These are phyloP conservation scores for Lachancea mirantina DNA, from an alignment of 805 yeast species.

Conservation along the genomic window DNA sequence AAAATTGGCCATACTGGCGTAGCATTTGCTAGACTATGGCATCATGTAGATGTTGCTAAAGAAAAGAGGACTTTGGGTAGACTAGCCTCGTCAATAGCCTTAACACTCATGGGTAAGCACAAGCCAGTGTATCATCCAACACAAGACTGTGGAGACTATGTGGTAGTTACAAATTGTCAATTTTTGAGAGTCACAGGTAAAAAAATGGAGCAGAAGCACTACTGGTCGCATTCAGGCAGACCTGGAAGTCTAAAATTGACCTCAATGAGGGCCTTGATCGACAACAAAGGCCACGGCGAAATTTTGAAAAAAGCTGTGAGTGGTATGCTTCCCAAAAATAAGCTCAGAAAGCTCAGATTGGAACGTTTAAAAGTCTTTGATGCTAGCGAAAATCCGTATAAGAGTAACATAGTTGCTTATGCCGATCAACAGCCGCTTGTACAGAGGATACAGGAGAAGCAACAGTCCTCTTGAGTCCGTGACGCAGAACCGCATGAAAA, in stretches of 20 bases:
- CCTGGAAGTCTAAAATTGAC: slow-evolving; percentile 85
- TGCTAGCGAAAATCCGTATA: slow-evolving; percentile 83
- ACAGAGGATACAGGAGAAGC: slow-evolving; percentile 33
- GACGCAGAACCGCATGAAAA: too few relatives aligned
- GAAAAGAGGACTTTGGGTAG: slow-evolving; percentile 88
- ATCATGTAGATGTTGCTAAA: slow-evolving; percentile 82
- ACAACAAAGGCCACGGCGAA: slow-evolving; percentile 83
- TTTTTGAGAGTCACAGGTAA: slow-evolving; percentile 78
- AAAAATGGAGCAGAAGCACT: slow-evolving; percentile 70
- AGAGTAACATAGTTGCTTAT: slow-evolving; percentile 73
- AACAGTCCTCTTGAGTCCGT: too few relatives aligned
- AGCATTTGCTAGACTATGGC: slow-evolving; percentile 87
- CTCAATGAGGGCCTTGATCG: slow-evolving; percentile 70
- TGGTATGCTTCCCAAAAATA: slow-evolving; percentile 94
- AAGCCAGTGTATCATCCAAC: slow-evolving; percentile 80
- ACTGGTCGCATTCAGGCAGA: slow-evolving; percentile 82
- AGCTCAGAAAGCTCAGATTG: slow-evolving; percentile 67
- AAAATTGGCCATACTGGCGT: slow-evolving; percentile 47
- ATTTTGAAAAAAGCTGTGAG: slow-evolving; percentile 79
- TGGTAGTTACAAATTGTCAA: slow-evolving; percentile 89
- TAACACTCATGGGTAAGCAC: slow-evolving; percentile 91
- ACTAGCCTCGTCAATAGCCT: slow-evolving; percentile 81
- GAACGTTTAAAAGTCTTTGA: slow-evolving; percentile 83
- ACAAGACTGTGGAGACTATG: slow-evolving; percentile 91
- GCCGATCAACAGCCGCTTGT: slow-evolving; percentile 66